These are phyloP conservation scores for Mycena maculata DNA, from an alignment of 768 basidiomycete species.

Conservation along the genomic window DNA sequence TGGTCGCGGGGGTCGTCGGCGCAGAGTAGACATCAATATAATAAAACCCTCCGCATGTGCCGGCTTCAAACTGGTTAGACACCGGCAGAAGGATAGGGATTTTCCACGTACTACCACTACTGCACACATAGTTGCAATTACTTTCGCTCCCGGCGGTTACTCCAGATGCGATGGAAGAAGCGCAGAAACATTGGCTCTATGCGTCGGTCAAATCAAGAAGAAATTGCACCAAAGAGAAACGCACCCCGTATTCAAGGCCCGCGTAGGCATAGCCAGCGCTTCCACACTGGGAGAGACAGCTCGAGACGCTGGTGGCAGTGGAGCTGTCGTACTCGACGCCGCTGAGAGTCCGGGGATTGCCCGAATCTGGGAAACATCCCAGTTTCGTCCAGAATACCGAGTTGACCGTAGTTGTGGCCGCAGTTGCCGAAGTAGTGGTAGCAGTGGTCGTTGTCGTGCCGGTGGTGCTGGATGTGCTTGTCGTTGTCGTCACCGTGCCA, in stretches of 20 bases:
- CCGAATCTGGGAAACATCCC: constrained; percentile 42
- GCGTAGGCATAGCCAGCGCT: not conserved
- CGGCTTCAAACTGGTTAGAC: no score
- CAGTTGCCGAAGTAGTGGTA: not conserved
- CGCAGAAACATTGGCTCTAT: no score
- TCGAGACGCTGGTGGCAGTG: not conserved
- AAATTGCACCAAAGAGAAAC: not conserved
- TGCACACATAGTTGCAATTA: no score
- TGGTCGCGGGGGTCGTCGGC: no score
- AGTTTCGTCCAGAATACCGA: constrained; percentile 36
- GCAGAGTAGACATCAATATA: no score
- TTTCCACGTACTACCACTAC: no score
- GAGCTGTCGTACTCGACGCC: constrained; percentile 1
- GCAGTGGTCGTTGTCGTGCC: constrained; percentile 2
- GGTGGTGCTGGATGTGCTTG: constrained; percentile 31
- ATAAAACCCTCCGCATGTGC: no score
- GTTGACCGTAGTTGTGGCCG: constrained; percentile 4
- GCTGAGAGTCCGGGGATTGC: constrained; percentile 19
- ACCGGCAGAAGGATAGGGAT: not conserved
- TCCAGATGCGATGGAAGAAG: no score
- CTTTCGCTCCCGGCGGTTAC: no score
- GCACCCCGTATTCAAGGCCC: no score
- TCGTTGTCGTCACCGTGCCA: constrained; percentile 17
- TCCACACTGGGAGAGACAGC: constrained; percentile 6
- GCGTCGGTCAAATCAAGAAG: no score